Percentiles rank a stretch among this genome's conserved stretches.
Evolutionary conservation across 176 grass and related monocot species (phyloP).

Genomic region (Saccharum officinarum): DNA sequence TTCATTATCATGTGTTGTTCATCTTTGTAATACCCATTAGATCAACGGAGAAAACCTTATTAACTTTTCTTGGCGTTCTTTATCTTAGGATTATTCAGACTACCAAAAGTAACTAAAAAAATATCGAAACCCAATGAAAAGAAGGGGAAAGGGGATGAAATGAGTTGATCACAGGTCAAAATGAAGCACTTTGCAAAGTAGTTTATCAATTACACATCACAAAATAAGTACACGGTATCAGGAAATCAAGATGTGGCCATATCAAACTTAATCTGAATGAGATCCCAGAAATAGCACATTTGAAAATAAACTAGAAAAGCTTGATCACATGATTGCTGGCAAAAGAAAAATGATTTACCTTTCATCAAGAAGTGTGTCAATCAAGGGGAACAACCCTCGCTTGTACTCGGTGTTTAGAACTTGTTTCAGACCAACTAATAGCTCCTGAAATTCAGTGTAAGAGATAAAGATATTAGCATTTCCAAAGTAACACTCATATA

Average conservation of each 20-base stretch:
- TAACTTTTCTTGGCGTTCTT: not conserved
- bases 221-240: not conserved
- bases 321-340: not conserved
- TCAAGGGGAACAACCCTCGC: constrained; percentile 86
- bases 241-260: not conserved
- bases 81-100: constrained; percentile 18
- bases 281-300: not conserved
- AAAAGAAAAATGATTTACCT: constrained; percentile 47
- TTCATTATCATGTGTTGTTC: not conserved
- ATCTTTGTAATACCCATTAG: not conserved
- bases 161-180: not conserved
- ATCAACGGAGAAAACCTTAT: not conserved
- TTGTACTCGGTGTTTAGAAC: constrained; percentile 93
- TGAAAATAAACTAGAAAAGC: not conserved
- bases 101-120: constrained; percentile 14
- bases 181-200: not conserved
- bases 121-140: not conserved
- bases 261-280: constrained; percentile 5
- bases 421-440: constrained; percentile 95
- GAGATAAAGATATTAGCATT: constrained; percentile 17
- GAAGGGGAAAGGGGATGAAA: not conserved
- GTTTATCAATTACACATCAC: constrained; percentile 10
- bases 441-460: constrained; percentile 58
- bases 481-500: constrained; percentile 25
- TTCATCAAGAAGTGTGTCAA: constrained; percentile 99